Evolutionary conservation across 2,329 filamentous ascomycete species (phyloP).

Genomic region (Neofusicoccum umdonicola): DNA sequence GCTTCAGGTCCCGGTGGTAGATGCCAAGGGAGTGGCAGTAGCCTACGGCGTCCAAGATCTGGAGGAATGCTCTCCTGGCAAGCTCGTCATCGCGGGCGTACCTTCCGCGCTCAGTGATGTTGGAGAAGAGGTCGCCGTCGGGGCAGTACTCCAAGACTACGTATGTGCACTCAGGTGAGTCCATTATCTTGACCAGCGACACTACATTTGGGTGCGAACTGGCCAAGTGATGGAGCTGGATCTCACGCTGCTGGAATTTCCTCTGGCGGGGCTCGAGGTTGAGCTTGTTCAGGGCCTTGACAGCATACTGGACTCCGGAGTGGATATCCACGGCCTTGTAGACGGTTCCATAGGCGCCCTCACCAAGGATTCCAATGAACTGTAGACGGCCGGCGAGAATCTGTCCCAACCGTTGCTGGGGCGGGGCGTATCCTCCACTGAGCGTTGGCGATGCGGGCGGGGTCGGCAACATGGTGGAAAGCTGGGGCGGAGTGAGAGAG

Average conservation of each 20-base stretch:
- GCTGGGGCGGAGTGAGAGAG: constrained; percentile 16
- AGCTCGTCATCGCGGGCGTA: constrained; percentile 91
- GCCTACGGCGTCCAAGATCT: constrained; percentile 93
- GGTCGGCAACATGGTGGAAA: constrained; percentile 48
- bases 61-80: constrained; percentile 83
- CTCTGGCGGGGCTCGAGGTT: constrained; percentile 85
- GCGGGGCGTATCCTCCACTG: constrained; percentile 47
- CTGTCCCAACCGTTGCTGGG: constrained; percentile 83
- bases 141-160: constrained; percentile 96
- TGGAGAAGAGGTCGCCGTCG: constrained; percentile 93
- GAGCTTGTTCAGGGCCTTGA: constrained; percentile 94
- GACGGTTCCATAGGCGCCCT: constrained; percentile 94
- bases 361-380: constrained; percentile 80
- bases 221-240: constrained; percentile 84
- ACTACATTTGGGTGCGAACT: constrained; percentile 91
- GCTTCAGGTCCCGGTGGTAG: constrained; percentile 96
- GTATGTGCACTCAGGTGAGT: constrained; percentile 87
- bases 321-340: constrained; percentile 85
- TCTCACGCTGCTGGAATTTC: constrained; percentile 90
- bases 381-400: constrained; percentile 80
- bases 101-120: constrained; percentile 92
- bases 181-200: constrained; percentile 89
- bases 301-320: constrained; percentile 80
- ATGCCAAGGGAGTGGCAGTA: constrained; percentile 92
- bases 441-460: constrained; percentile 49